Evolutionary conservation across 192 early-diverging fungal genomes (phyloP).

Genomic region (Backusella macrospora): DNA sequence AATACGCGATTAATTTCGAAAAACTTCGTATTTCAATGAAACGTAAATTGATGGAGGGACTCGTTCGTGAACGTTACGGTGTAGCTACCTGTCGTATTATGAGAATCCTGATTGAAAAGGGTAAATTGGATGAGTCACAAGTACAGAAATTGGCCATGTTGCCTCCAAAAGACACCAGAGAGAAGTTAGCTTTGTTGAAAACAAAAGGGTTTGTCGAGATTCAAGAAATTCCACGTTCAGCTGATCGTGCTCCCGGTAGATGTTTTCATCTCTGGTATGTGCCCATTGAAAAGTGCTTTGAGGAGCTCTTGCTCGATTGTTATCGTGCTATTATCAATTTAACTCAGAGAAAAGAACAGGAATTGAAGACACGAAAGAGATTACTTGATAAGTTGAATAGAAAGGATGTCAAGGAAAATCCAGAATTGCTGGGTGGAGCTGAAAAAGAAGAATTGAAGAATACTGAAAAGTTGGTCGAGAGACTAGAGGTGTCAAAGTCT

Average conservation of each 20-base stretch:
- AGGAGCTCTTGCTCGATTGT: constrained; percentile 49
- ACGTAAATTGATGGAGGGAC: constrained; percentile 53
- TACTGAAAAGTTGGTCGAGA: constrained; percentile 46
- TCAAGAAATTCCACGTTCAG: constrained; percentile 69
- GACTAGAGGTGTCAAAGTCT: constrained; percentile 52
- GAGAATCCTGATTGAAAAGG: constrained; percentile 68
- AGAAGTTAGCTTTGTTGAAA: constrained; percentile 60
- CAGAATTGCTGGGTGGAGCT: constrained; percentile 47
- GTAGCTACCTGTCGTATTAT: constrained; percentile 61
- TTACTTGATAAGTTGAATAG: constrained; percentile 68
- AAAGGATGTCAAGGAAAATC: constrained; percentile 62
- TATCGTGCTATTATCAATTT: constrained; percentile 64
- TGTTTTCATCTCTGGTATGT: constrained; percentile 76
- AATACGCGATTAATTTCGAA: constrained; percentile 63
- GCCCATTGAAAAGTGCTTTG: constrained; percentile 51
- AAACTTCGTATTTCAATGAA: constrained; percentile 57
- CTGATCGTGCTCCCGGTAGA: constrained; percentile 74
- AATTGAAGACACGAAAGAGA: constrained; percentile 47
- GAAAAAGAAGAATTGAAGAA: constrained; percentile 53
- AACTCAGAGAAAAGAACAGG: constrained; percentile 53
- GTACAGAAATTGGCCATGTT: constrained; percentile 70
- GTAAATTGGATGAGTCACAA: constrained; percentile 76
- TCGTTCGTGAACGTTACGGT: constrained; percentile 66
- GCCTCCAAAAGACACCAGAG: constrained; percentile 62
- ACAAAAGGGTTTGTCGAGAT: constrained; percentile 47